phyloP scores from a whole-genome alignment of 805 yeast genomes.

The Metschnikowia anglica region DNA sequence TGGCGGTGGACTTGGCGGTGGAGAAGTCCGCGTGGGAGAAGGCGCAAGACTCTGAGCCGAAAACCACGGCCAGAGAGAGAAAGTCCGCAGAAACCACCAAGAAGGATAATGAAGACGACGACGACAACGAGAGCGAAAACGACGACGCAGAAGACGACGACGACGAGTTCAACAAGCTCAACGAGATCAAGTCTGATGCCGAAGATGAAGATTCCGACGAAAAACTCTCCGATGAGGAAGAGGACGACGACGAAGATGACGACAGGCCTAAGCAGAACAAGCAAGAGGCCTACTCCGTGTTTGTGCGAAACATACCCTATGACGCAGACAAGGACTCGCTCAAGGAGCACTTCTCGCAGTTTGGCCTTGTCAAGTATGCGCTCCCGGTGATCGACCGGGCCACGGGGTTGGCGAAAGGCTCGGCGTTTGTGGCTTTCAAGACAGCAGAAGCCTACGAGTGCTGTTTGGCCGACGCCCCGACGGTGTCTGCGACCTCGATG shows the following conservation, averaged over 20 bases:
- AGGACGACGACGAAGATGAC: constrained; percentile 21
- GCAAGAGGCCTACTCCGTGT: constrained; percentile 70
- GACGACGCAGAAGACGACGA: constrained; percentile 32
- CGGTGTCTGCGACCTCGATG: constrained; percentile 56
- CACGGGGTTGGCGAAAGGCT: constrained; percentile 86
- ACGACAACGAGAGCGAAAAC: constrained; percentile 36
- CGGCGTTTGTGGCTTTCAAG: constrained; percentile 89
- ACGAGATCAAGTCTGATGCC: constrained; percentile 8
- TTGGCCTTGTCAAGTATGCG: constrained; percentile 90
- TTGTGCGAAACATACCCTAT: constrained; percentile 91
- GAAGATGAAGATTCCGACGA: constrained; percentile 26
- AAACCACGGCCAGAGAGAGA: constrained; percentile 23
- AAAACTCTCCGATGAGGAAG: constrained; percentile 29
- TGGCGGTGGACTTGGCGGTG: constrained; percentile 91
- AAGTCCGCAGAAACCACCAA: constrained; percentile 43
- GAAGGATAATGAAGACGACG: constrained; percentile 34
- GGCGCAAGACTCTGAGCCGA: constrained; percentile 32
- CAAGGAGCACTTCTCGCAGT: constrained; percentile 71
- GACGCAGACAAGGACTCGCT: constrained; percentile 84
- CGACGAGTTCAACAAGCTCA: constrained; percentile 26
- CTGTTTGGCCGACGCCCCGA: constrained; percentile 80
- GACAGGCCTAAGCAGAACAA: constrained; percentile 49
- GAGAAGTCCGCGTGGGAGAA: constrained; percentile 83
- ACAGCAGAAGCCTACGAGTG: constrained; percentile 58
- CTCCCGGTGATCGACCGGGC: constrained; percentile 86